Evolutionary conservation across 441 rosid genomes (phyloP).

Genomic region (Geranium incanum): DNA sequence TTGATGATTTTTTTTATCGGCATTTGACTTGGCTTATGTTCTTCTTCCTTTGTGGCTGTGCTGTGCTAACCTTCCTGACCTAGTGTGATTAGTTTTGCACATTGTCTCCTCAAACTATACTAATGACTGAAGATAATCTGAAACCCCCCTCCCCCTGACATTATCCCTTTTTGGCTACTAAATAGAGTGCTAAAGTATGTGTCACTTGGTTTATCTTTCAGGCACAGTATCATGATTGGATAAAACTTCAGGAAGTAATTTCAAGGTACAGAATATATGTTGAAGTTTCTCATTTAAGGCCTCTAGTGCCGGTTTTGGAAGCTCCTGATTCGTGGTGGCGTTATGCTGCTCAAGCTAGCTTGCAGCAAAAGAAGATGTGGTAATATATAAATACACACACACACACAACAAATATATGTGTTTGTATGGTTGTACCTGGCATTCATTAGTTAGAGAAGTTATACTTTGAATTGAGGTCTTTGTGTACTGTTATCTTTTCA

Average conservation of each 20-base stretch:
- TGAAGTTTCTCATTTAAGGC: slow-evolving; percentile 89
- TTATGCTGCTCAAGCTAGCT: slow-evolving; percentile 77
- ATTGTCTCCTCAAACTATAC: neutral
- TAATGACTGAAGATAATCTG: neutral
- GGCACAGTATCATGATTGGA: slow-evolving; percentile 96
- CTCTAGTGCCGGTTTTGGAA: slow-evolving; percentile 61
- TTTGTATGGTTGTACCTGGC: neutral
- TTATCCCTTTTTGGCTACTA: slow-evolving; percentile 12
- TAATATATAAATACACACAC: slow-evolving; percentile 19
- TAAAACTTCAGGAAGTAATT: slow-evolving; percentile 83
- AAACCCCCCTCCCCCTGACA: neutral
- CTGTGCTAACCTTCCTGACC: neutral
- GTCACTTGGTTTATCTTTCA: slow-evolving; percentile 30
- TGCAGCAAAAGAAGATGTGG: slow-evolving; percentile 84
- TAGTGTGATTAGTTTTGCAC: neutral
- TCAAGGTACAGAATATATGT: slow-evolving; percentile 70
- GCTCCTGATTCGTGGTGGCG: slow-evolving; percentile 78
- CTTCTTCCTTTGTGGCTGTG: neutral
- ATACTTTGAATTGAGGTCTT: neutral
- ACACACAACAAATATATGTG: no score
- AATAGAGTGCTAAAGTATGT: slow-evolving; percentile 19
- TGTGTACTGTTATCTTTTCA: neutral
- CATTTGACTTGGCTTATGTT: neutral
- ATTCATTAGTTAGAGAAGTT: neutral
- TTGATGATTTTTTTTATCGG: neutral